A percentile compares a stretch with the other conserved stretches of the same genome.
These are phyloP conservation scores for Grosmannia penicillata DNA, from an alignment of 2,329 filamentous ascomycete species.

Conservation along the genomic window DNA sequence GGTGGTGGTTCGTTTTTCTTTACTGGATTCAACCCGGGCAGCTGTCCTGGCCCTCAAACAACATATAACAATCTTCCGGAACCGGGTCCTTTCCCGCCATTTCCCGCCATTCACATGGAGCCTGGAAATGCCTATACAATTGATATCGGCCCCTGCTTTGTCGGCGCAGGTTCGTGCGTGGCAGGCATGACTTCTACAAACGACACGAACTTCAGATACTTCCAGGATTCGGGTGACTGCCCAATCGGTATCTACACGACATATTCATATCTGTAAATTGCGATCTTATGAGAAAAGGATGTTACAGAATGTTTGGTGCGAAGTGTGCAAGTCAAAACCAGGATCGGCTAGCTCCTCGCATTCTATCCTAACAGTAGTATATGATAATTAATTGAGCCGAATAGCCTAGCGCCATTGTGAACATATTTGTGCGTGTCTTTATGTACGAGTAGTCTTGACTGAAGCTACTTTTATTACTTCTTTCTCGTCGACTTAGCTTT, in stretches of 20 bases:
- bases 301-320: no score
- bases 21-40: constrained; percentile 12
- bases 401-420: no score
- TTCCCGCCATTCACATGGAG: constrained; percentile 12
- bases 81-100: constrained; percentile 12
- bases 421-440: no score
- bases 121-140: constrained; percentile 18
- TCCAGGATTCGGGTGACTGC: constrained; percentile 12
- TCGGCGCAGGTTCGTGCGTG: constrained; percentile 13
- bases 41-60: constrained; percentile 15
- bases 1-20: constrained; percentile 22
- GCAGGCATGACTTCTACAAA: constrained; percentile 6
- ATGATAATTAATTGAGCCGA: no score
- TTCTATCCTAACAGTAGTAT: no score
- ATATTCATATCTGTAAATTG: neutral
- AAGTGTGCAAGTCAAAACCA: no score
- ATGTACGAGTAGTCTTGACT: no score
- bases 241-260: constrained; percentile 16
- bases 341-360: no score
- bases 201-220: constrained; percentile 17
- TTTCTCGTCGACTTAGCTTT: no score
- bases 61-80: constrained; percentile 17
- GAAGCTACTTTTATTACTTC: no score
- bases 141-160: constrained; percentile 18
- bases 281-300: no score